phyloP scores from a whole-genome alignment of 208 protist species.

The Histomonas meleagridis region DNA sequence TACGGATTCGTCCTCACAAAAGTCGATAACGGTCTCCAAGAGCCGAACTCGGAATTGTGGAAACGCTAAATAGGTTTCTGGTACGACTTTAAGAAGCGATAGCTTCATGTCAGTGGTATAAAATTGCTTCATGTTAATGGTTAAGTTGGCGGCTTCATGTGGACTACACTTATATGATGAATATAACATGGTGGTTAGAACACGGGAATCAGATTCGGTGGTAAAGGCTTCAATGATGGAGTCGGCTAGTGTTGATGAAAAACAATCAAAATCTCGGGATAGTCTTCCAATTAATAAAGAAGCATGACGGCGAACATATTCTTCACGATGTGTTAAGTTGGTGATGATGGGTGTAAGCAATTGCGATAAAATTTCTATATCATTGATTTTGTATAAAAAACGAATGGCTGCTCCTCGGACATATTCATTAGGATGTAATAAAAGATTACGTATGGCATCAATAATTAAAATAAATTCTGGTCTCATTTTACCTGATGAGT shows the following conservation, averaged over 20 bases:
- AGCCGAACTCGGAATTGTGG: neutral
- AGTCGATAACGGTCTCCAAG: neutral
- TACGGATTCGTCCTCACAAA: neutral
- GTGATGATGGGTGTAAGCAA: neutral
- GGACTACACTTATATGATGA: neutral
- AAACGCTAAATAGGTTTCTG: neutral
- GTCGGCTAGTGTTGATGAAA: neutral
- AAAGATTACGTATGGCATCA: neutral
- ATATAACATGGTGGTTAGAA: neutral
- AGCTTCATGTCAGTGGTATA: neutral
- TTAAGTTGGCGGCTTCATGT: neutral
- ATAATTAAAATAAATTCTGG: slow-evolving; percentile 32
- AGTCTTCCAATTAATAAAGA: neutral
- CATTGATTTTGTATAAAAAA: slow-evolving; percentile 9
- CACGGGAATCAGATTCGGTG: neutral
- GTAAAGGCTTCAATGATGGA: neutral
- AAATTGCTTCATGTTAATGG: slow-evolving; percentile 14
- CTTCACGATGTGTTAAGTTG: neutral
- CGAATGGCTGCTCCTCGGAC: neutral
- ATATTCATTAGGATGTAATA: slow-evolving; percentile 25
- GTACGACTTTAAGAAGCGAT: neutral
- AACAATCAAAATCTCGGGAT: neutral
- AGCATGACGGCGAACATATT: slow-evolving; percentile 11
- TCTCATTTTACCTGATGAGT: neutral
- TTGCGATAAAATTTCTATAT: neutral